Conservation (phyloP, 345 rosid species). For the Arabidopsis arenosa region DNA sequence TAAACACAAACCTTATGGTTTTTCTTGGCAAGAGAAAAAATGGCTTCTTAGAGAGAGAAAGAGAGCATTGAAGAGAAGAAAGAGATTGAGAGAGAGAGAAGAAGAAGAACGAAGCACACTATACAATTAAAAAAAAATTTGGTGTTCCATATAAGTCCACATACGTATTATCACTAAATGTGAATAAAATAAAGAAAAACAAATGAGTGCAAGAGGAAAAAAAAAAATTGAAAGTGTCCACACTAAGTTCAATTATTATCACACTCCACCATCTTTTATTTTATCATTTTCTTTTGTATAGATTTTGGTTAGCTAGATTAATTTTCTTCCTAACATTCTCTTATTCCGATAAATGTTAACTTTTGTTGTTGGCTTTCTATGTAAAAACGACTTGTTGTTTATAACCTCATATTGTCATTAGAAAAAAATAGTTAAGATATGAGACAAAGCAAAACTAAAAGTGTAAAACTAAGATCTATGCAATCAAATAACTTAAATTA, state of each 20-base stretch:
- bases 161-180: conserved; percentile 42
- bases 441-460: neutral
- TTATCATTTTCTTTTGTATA: neutral
- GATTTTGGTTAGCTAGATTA: conserved; percentile 30
- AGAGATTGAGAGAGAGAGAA: conserved; percentile 35
- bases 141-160: conserved; percentile 48
- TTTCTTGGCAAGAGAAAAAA: conserved; percentile 36
- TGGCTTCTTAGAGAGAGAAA: conserved; percentile 47
- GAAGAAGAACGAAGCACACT: conserved; percentile 26
- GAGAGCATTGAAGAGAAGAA: conserved; percentile 31
- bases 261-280: conserved; percentile 47
- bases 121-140: conserved; percentile 4
- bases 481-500: neutral
- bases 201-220: conserved; percentile 39
- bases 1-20: conserved; percentile 26
- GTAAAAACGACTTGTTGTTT: neutral
- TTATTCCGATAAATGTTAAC: neutral
- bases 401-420: neutral
- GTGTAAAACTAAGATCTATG: too few species aligned
- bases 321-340: conserved; percentile 12
- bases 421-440: neutral
- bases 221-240: conserved; percentile 41
- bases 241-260: conserved; percentile 47
- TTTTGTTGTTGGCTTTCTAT: conserved; percentile 16
- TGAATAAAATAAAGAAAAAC: conserved; percentile 27